These are phyloP conservation scores for Sugiyamaella marilandica DNA, from an alignment of 805 yeast genomes.

Conservation along the genomic window DNA sequence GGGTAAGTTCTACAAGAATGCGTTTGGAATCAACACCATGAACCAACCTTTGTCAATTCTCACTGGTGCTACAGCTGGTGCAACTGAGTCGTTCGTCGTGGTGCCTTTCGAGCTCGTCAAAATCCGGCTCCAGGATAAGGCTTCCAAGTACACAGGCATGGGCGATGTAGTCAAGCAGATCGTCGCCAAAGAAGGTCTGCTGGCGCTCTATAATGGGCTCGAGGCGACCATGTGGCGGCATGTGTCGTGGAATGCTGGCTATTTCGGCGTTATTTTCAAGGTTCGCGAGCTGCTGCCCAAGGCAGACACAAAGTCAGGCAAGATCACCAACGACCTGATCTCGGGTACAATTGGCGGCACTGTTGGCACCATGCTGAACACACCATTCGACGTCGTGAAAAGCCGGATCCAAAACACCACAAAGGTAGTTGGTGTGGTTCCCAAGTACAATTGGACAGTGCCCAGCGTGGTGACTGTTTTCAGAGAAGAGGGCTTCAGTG, in stretches of 20 bases:
- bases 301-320: conserved; percentile 63
- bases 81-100: conserved; percentile 91
- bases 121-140: conserved; percentile 87
- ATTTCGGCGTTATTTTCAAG: conserved; percentile 92
- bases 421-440: conserved; percentile 62
- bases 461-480: conserved; percentile 72
- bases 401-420: conserved; percentile 85
- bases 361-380: conserved; percentile 88
- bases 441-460: conserved; percentile 88
- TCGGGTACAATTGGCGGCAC: conserved; percentile 98
- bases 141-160: conserved; percentile 78
- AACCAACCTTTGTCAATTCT: conserved; percentile 80
- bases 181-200: conserved; percentile 66
- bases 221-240: conserved; percentile 99
- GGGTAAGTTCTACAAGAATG: conserved; percentile 72
- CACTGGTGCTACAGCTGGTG: conserved; percentile 98
- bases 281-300: conserved; percentile 73
- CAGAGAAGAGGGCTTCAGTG: conserved; percentile 87
- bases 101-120: conserved; percentile 97
- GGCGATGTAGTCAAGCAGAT: conserved; percentile 74
- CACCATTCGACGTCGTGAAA: conserved; percentile 95
- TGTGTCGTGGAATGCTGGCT: conserved; percentile 95
- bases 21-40: conserved; percentile 64
- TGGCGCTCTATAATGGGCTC: conserved; percentile 87
- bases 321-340: conserved; percentile 79